Evolutionary conservation across 768 basidiomycete genomes (phyloP).

Genomic region (Termitomyces sp.): DNA sequence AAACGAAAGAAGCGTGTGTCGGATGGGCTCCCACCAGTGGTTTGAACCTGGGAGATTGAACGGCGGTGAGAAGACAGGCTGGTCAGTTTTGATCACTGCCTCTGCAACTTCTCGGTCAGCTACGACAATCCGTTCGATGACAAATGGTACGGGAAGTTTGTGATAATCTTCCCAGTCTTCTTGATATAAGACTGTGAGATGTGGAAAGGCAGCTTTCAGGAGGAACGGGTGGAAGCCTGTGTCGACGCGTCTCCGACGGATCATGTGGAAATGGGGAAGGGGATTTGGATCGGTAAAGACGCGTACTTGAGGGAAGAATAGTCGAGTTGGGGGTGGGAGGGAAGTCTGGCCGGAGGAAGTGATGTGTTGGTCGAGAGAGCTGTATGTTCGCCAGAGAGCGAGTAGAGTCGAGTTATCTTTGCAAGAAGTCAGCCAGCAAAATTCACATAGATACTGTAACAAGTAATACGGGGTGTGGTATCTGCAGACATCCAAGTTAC

Average conservation of each 20-base stretch:
- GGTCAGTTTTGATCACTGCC: slow-evolving; percentile 20
- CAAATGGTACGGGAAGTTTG: slow-evolving; percentile 62
- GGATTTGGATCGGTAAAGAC: slow-evolving; percentile 51
- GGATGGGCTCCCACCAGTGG: slow-evolving; percentile 70
- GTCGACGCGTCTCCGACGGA: slow-evolving; percentile 43
- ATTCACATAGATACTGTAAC: background rate
- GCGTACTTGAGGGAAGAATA: slow-evolving; percentile 69
- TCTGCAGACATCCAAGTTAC: slow-evolving; percentile 68
- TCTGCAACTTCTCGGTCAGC: slow-evolving; percentile 70
- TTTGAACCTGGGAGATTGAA: slow-evolving; percentile 42
- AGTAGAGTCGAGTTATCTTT: slow-evolving; percentile 69
- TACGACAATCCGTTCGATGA: slow-evolving; percentile 74
- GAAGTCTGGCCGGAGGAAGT: slow-evolving; percentile 41
- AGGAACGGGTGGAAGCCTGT: slow-evolving; percentile 71
- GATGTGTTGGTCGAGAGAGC: slow-evolving; percentile 50
- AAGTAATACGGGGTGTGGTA: slow-evolving; percentile 37
- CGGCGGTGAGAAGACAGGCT: slow-evolving; percentile 41
- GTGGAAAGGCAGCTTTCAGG: slow-evolving; percentile 73
- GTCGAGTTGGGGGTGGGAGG: slow-evolving; percentile 65
- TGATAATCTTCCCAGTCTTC: slow-evolving; percentile 80
- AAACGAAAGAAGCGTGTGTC: slow-evolving; percentile 38
- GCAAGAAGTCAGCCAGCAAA: slow-evolving; percentile 1
- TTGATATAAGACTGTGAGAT: slow-evolving; percentile 58
- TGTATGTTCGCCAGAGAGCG: slow-evolving; percentile 75
- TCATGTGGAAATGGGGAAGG: slow-evolving; percentile 29